Evolutionary conservation across 2,329 filamentous ascomycete genomes (phyloP).

Genomic region (Penicillium verrucosum): DNA sequence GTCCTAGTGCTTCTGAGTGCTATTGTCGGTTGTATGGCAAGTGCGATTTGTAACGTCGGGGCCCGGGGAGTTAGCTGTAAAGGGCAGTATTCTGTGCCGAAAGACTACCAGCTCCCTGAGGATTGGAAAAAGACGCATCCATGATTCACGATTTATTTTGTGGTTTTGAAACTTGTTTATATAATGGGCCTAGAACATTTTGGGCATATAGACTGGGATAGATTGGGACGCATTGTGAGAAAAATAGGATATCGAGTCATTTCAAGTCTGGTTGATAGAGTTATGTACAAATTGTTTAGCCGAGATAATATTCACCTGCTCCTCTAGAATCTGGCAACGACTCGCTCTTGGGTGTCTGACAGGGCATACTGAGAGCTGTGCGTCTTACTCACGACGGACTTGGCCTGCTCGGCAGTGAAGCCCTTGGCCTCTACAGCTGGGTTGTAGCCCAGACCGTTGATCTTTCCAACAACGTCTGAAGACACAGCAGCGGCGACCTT

Average conservation of each 20-base stretch:
- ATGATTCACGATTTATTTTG: constrained; percentile 8
- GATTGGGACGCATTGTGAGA: neutral
- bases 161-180: constrained; percentile 1
- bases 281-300: constrained; percentile 15
- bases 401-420: constrained; percentile 74
- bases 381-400: constrained; percentile 67
- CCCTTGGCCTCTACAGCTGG: constrained; percentile 86
- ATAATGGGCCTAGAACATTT: neutral
- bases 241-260: constrained; percentile 2
- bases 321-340: constrained; percentile 62
- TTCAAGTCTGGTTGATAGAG: neutral
- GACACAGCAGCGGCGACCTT: constrained; percentile 59
- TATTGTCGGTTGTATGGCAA: constrained; percentile 47
- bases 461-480: constrained; percentile 61
- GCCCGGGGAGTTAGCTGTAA: constrained; percentile 35
- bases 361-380: constrained; percentile 70
- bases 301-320: neutral
- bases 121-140: constrained; percentile 34
- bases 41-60: constrained; percentile 37
- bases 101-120: constrained; percentile 36
- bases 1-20: constrained; percentile 41
- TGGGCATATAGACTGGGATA: neutral
- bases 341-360: constrained; percentile 70
- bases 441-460: constrained; percentile 78
- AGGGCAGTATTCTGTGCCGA: constrained; percentile 42